phyloP scores from a whole-genome alignment of 2,329 filamentous ascomycete genomes.

The Fusarium verrucosum region DNA sequence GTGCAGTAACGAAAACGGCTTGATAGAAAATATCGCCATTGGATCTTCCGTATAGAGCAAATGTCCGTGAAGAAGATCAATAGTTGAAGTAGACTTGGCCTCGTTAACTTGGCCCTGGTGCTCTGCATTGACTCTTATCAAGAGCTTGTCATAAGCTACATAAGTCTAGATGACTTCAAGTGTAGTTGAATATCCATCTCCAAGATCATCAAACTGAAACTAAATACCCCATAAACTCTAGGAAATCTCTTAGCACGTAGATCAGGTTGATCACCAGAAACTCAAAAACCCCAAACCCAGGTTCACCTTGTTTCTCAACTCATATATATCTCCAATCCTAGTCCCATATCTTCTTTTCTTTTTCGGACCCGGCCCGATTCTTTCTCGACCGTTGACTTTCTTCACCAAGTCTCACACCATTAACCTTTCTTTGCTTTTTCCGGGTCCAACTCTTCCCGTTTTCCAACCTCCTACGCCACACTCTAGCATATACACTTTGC shows the following conservation, averaged over 20 bases:
- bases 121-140: background rate
- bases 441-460: constrained; percentile 4
- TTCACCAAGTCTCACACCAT: constrained; percentile 21
- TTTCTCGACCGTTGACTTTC: constrained; percentile 6
- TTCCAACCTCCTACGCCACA: background rate
- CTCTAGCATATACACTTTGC: no score
- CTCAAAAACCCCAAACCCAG: background rate
- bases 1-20: background rate
- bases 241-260: background rate
- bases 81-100: background rate
- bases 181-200: no score
- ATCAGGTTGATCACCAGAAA: background rate
- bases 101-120: no score
- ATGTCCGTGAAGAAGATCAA: background rate
- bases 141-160: background rate
- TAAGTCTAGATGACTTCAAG: no score
- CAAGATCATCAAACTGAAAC: background rate
- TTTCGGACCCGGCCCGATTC: background rate
- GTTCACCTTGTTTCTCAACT: background rate
- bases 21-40: background rate
- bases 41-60: background rate
- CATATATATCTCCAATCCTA: background rate
- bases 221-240: background rate
- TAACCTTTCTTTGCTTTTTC: constrained; percentile 16
- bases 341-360: constrained; percentile 1